Base-by-base conservation (phyloP, 495 filamentous ascomycete species). In the Cercophora samala region DNA sequence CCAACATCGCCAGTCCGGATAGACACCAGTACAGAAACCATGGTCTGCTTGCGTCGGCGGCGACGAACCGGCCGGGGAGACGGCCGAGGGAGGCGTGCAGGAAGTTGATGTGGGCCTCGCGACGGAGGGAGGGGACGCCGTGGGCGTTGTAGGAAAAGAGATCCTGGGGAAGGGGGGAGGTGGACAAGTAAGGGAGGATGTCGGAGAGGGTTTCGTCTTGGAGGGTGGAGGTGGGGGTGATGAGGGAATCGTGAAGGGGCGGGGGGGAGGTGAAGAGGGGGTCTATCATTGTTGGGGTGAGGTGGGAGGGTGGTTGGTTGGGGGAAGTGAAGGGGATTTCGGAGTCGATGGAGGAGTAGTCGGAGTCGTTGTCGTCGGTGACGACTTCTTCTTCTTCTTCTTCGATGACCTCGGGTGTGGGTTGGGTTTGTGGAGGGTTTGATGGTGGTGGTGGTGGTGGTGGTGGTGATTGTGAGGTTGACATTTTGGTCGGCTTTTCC, bases 1-100 rank as follows among this genome's bases (percentile, higher is more conserved):
- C 92, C 51, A 98, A 81, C 22, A 91, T 76, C 51, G 82, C 79
- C 24, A 98, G 81, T 0, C 85, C 91, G 11, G 86, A 85, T 32
- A 98, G 78, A 54, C 85, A 88, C 95, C 95, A 99, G 78, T 98
- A 98, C 68, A 95, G 78, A 71, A 97, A 84, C 95, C 95, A 99
- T 1, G 95, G 92, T 58, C 95, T 82, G 70, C 88, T 90, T 18
- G 95, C 89, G 80, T 99, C 95, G 60, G 90, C 83, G 1, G 79
- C 79, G 22, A 89, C 86, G 70, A 89, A 95, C 13, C 78, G 76
- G 2, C 82, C 74, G 0, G 93, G 91, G 64, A 95, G 87, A 19
- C 80, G 76, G 6, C 74, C 83, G 19, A 99, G 79, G 25, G 83
- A 80, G 53, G 85, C 80, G 61, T 88, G 88, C 23, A 97, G 82